Percentiles rank a stretch among this genome's conserved stretches.
Evolutionary conservation across 441 rosid genomes (phyloP).

Genomic region (Capsella rubella): DNA sequence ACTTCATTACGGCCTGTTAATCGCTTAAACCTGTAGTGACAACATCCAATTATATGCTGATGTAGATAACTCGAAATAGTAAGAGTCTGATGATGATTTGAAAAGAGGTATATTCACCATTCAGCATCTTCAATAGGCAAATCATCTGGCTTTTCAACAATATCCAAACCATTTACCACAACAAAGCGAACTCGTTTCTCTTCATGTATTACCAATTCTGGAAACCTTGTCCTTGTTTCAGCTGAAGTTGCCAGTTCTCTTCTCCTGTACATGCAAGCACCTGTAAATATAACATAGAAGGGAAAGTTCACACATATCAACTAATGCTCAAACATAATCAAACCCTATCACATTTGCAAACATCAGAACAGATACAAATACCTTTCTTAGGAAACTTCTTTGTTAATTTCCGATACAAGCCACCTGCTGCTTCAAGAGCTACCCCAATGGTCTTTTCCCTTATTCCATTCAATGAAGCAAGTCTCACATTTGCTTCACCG

Average conservation of each 20-base stretch:
- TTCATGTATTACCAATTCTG: conserved; percentile 93
- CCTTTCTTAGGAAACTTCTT: conserved; percentile 95
- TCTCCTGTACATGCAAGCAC: conserved; percentile 75
- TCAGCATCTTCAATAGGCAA: conserved; percentile 77
- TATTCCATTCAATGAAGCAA: conserved; percentile 73
- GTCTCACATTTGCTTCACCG: conserved; percentile 73
- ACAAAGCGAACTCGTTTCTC: conserved; percentile 97
- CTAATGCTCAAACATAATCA: neutral
- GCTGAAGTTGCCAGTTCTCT: conserved; percentile 95
- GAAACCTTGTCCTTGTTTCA: conserved; percentile 90
- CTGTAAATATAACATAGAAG: conserved; percentile 43
- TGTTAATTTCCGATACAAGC: conserved; percentile 81
- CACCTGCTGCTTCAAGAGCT: conserved; percentile 97
- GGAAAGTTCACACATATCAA: neutral
- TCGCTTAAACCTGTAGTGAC: conserved; percentile 73
- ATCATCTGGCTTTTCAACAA: conserved; percentile 77
- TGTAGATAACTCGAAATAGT: conserved; percentile 16
- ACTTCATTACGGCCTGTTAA: conserved; percentile 88
- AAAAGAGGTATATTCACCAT: conserved; percentile 56
- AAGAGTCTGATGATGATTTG: neutral
- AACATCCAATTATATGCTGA: conserved; percentile 31
- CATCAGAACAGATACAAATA: conserved; percentile 33
- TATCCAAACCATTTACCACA: conserved; percentile 92
- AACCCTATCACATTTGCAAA: neutral
- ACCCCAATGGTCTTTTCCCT: conserved; percentile 88